Evolutionary conservation across 1,139 yeast genomes (phyloP).

Genomic region (Kodamaea fungicola): DNA sequence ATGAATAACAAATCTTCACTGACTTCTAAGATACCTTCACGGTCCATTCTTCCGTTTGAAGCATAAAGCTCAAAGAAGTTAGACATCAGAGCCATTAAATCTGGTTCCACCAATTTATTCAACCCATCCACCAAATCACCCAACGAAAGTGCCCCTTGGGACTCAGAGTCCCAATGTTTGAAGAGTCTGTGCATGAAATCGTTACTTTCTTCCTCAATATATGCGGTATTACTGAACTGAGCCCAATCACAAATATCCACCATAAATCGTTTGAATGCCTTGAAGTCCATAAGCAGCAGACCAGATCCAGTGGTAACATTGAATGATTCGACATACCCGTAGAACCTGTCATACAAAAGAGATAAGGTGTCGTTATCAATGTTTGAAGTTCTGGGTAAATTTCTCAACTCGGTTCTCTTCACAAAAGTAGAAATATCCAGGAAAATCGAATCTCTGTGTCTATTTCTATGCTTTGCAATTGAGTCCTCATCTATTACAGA

Average conservation of each 20-base stretch:
- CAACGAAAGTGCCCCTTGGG: conserved; percentile 56
- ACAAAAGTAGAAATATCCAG: conserved; percentile 87
- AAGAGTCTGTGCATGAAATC: conserved; percentile 65
- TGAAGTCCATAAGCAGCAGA: conserved; percentile 68
- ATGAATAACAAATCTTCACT: conserved; percentile 84
- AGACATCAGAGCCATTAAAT: conserved; percentile 75
- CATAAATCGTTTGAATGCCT: conserved; percentile 70
- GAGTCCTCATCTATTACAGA: conserved; percentile 71
- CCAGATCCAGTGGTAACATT: conserved; percentile 70
- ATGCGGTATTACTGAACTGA: conserved; percentile 21
- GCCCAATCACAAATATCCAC: conserved; percentile 83
- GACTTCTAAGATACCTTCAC: conserved; percentile 77
- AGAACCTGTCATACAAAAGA: conserved; percentile 79
- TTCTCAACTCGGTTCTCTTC: conserved; percentile 85
- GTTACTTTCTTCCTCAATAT: conserved; percentile 27
- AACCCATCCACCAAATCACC: conserved; percentile 72
- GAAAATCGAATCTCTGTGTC: conserved; percentile 72
- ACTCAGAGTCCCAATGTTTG: conserved; percentile 62
- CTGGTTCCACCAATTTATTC: conserved; percentile 64
- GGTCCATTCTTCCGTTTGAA: conserved; percentile 57
- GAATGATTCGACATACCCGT: conserved; percentile 65
- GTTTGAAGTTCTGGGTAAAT: conserved; percentile 69
- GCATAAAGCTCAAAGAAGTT: conserved; percentile 79
- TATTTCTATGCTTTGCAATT: conserved; percentile 65
- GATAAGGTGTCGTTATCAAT: conserved; percentile 58